Conservation (phyloP, 495 filamentous ascomycete genomes). For the Aspergillus egyptiacus region DNA sequence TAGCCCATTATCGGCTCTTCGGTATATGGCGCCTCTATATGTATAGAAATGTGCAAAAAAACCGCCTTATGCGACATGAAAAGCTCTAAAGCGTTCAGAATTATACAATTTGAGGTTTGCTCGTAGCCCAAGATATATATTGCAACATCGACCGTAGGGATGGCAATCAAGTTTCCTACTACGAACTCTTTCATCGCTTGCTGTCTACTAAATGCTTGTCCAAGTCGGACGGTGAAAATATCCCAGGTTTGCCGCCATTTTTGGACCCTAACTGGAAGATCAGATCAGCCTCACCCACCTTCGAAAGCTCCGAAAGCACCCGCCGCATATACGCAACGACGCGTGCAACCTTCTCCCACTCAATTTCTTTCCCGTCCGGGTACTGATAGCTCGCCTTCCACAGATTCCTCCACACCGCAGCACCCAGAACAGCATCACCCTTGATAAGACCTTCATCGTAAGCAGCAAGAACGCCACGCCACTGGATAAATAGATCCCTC, state of each 20-base stretch:
- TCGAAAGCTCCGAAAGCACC: slow-evolving; percentile 56
- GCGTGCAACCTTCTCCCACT: slow-evolving; percentile 62
- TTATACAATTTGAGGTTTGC: neutral
- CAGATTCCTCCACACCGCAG: slow-evolving; percentile 89
- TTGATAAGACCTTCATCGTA: slow-evolving; percentile 84
- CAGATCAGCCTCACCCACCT: slow-evolving; percentile 53
- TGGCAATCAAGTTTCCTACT: neutral
- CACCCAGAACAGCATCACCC: slow-evolving; percentile 78
- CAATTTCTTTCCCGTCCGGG: slow-evolving; percentile 50
- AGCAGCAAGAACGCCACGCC: slow-evolving; percentile 73
- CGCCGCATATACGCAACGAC: slow-evolving; percentile 76
- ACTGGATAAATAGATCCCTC: slow-evolving; percentile 87
- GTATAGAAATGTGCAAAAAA: no score
- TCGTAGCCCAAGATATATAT: neutral
- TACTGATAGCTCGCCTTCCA: slow-evolving; percentile 58
- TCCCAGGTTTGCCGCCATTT: slow-evolving; percentile 18
- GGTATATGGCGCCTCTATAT: no score
- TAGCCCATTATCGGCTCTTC: no score
- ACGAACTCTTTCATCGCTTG: slow-evolving; percentile 15
- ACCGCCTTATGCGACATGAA: no score
- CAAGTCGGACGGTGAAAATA: slow-evolving; percentile 32
- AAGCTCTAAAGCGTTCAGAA: no score
- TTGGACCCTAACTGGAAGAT: slow-evolving; percentile 29
- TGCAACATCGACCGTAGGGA: neutral
- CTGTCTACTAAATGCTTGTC: slow-evolving; percentile 33